Conservation (phyloP, 306 rosid genomes). For the peach (Prunus persica) region DNA sequence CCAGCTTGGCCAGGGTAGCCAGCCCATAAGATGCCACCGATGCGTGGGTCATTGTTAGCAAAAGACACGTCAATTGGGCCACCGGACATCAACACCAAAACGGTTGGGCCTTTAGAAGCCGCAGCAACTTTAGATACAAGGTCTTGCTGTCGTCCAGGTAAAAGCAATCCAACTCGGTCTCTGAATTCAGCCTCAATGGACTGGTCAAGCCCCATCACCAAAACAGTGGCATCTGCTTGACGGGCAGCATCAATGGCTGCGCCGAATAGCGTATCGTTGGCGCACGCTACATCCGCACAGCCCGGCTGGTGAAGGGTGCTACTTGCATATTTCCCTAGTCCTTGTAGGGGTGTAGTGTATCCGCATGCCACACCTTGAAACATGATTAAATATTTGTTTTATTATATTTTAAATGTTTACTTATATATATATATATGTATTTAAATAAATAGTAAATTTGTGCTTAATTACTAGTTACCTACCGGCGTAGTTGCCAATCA, state of each 20-base stretch:
- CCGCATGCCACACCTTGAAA: conserved; percentile 71
- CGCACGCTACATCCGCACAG: conserved; percentile 57
- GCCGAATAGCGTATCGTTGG: conserved; percentile 37
- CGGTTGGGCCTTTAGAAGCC: conserved; percentile 68
- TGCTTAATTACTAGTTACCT: background rate
- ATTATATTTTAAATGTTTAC: too few relatives aligned
- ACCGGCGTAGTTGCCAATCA: conserved; percentile 95
- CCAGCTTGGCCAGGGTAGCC: conserved; percentile 96
- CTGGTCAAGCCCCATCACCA: conserved; percentile 86
- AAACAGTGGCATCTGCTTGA: conserved; percentile 60
- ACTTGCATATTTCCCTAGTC: conserved; percentile 52
- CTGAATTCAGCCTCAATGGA: conserved; percentile 73
- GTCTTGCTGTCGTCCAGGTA: conserved; percentile 81
- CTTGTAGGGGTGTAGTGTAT: conserved; percentile 71
- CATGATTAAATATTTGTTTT: too few relatives aligned
- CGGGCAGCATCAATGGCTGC: conserved; percentile 59
- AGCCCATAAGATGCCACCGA: conserved; percentile 65
- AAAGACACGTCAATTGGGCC: conserved; percentile 77
- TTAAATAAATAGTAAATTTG: too few relatives aligned
- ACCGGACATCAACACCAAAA: conserved; percentile 80
- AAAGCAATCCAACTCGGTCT: conserved; percentile 54
- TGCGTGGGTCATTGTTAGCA: conserved; percentile 50
- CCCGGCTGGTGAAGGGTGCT: conserved; percentile 49
- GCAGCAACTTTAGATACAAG: conserved; percentile 68
- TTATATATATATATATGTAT: too few relatives aligned